Percentiles rank a stretch among this genome's conserved stretches.
Evolutionary conservation across 2,329 filamentous ascomycete species (phyloP).

Genomic region (Aspergillus glaucus): DNA sequence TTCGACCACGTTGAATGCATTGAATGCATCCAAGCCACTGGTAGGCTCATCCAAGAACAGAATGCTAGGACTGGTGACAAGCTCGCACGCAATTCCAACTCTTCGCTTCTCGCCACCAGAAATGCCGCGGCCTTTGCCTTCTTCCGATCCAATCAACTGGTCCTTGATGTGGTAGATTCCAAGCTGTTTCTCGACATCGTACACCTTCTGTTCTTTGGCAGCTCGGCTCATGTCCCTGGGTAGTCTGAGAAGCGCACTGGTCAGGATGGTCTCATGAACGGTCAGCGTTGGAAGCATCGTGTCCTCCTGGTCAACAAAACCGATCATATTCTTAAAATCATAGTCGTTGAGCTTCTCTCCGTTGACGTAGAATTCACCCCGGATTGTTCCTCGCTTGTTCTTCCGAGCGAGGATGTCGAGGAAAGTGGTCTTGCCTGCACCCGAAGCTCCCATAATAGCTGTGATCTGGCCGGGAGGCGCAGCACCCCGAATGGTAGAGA

Average conservation of each 20-base stretch:
- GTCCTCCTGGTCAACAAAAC: slow-evolving; percentile 97
- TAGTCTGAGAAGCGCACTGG: slow-evolving; percentile 84
- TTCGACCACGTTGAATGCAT: slow-evolving; percentile 96
- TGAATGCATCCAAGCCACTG: slow-evolving; percentile 91
- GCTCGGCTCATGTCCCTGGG: slow-evolving; percentile 81
- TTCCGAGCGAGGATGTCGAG: slow-evolving; percentile 92
- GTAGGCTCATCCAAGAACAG: slow-evolving; percentile 96
- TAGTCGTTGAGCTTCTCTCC: slow-evolving; percentile 79
- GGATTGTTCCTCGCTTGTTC: slow-evolving; percentile 78
- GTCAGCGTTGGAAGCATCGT: slow-evolving; percentile 93
- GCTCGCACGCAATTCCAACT: slow-evolving; percentile 93
- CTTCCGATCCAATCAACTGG: slow-evolving; percentile 91
- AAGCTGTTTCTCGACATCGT: slow-evolving; percentile 91
- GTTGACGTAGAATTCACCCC: slow-evolving; percentile 85
- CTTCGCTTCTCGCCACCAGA: slow-evolving; percentile 95
- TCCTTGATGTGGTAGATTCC: slow-evolving; percentile 92
- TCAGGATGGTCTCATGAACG: slow-evolving; percentile 95
- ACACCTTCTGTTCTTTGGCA: slow-evolving; percentile 84
- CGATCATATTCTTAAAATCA: slow-evolving; percentile 86
- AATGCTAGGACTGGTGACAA: slow-evolving; percentile 95
- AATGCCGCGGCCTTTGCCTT: slow-evolving; percentile 87
- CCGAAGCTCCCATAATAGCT: slow-evolving; percentile 97
- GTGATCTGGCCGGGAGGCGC: slow-evolving; percentile 94
- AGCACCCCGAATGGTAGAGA: slow-evolving; percentile 72
- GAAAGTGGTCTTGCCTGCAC: slow-evolving; percentile 95